A percentile compares a stretch with the other conserved stretches of the same genome.
Conservation (phyloP, 108 stramenopile species). For the Cyclotella sp. region DNA sequence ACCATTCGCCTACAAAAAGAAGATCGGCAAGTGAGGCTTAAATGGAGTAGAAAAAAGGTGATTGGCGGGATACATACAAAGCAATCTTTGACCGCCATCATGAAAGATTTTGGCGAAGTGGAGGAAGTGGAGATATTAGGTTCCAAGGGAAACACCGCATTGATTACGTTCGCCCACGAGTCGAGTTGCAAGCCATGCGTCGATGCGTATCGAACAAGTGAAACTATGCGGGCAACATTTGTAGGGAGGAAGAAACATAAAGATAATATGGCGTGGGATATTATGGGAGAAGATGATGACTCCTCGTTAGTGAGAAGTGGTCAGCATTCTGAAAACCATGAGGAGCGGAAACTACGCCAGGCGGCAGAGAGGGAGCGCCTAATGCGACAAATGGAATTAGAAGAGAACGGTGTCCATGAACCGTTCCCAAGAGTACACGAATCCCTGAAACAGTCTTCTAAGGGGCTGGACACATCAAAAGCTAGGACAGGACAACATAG, state of each 20-base stretch:
- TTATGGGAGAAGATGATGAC: constrained; percentile 2
- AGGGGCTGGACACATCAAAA: not conserved
- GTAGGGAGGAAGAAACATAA: constrained; percentile 70
- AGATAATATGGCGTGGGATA: constrained; percentile 28
- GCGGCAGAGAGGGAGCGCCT: constrained; percentile 78
- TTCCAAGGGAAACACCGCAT: constrained; percentile 77
- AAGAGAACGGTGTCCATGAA: constrained; percentile 24
- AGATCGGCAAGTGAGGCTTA: constrained; percentile 76
- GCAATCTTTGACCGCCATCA: constrained; percentile 57
- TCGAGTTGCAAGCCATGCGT: constrained; percentile 78
- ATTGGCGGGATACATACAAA: constrained; percentile 66
- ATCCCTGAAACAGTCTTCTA: not conserved
- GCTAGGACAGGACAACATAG: constrained; percentile 2
- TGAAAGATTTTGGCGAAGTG: constrained; percentile 73
- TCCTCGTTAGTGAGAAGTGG: constrained; percentile 3
- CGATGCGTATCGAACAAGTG: constrained; percentile 64
- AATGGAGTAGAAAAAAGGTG: constrained; percentile 85
- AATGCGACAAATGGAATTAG: constrained; percentile 71
- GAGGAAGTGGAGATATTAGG: constrained; percentile 80
- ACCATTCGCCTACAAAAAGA: constrained; percentile 49
- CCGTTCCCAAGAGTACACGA: not conserved
- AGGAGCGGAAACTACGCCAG: constrained; percentile 73
- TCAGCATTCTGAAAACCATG: constrained; percentile 52
- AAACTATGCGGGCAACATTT: constrained; percentile 80
- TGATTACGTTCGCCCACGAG: constrained; percentile 69